phyloP scores from a whole-genome alignment of 2,329 filamentous ascomycete genomes.

The Diaporthe capsici region DNA sequence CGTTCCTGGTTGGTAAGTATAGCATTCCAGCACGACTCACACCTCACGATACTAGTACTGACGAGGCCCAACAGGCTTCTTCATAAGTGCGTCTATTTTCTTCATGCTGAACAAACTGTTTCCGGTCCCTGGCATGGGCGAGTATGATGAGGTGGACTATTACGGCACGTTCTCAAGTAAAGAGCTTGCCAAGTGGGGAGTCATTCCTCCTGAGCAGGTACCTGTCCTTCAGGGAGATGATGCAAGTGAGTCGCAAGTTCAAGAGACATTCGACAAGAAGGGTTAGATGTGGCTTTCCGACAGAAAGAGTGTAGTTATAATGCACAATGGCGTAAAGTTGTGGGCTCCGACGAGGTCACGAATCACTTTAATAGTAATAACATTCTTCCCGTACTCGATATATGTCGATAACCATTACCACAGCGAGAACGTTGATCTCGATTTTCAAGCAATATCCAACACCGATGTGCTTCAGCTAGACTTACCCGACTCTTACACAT shows the following conservation, averaged over 20 bases:
- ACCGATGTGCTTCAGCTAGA: neutral
- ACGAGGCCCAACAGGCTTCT: constrained; percentile 51
- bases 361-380: neutral
- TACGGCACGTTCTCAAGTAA: constrained; percentile 60
- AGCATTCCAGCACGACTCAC: constrained; percentile 4
- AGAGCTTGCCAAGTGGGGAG: constrained; percentile 54
- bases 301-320: neutral
- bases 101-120: constrained; percentile 54
- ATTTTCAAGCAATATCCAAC: too few relatives aligned
- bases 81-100: constrained; percentile 50
- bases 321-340: neutral
- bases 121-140: constrained; percentile 55
- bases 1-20: constrained; percentile 57
- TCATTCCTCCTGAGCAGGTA: constrained; percentile 24
- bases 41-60: constrained; percentile 16
- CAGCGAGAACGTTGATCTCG: too few relatives aligned
- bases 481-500: too few relatives aligned
- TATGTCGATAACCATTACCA: too few relatives aligned
- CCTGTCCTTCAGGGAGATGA: constrained; percentile 20
- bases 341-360: neutral
- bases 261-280: constrained; percentile 35
- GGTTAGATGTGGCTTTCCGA: neutral
- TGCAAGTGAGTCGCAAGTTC: constrained; percentile 32
- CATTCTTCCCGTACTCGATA: neutral
- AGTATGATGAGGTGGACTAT: constrained; percentile 59